Evolutionary conservation across 768 basidiomycete genomes (phyloP), one percentile per base, ranked within the genome.

Genomic region (Mrakia gelida): DNA sequence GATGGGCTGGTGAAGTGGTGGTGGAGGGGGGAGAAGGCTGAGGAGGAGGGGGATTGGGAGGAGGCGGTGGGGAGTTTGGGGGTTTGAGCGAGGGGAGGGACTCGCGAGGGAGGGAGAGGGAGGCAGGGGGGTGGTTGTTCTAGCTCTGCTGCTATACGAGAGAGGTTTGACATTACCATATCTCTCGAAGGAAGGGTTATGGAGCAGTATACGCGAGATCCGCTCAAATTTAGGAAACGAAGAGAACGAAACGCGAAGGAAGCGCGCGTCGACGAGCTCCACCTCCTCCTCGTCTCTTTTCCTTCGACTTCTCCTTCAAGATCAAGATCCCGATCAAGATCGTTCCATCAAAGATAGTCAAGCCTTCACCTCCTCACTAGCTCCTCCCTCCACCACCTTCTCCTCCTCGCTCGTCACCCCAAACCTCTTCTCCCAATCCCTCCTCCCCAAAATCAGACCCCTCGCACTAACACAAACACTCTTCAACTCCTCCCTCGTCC

Each of bases 31-130:
- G 52, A 75, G 23, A 75, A 59, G 71, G 75, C 75, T 0, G 74
- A 79, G 32, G 74, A 79, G 67, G 71, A 72, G 18, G 78, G 68
- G 11, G 59, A 75, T 41, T 79, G 74, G 74, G 68, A 75, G 49
- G 73, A 26, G 26, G 67, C n/a, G 13, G 61, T 79, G 26, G 49
- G 32, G 41, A 70, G 67, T 43, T 45, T 70, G 67, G 67, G 67
- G 7, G 43, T 70, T 11, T 70, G 38, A 70, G 23, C 2, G 30
- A 65, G 30, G 30, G 32, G 30, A 65, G 61, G 30, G n/a, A 23
- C 6, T 61, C 23, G 8, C n/a, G 30, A 62, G 61, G 32, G n/a
- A n/a, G 61, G 16, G 61, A 1, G n/a, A 34, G 32, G 30, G 30
- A 65, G 30, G n/a, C n/a, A n/a, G n/a, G n/a, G 62, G 18, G 8